phyloP scores from a whole-genome alignment of 805 yeast species.

The Schwanniomyces sp. region DNA sequence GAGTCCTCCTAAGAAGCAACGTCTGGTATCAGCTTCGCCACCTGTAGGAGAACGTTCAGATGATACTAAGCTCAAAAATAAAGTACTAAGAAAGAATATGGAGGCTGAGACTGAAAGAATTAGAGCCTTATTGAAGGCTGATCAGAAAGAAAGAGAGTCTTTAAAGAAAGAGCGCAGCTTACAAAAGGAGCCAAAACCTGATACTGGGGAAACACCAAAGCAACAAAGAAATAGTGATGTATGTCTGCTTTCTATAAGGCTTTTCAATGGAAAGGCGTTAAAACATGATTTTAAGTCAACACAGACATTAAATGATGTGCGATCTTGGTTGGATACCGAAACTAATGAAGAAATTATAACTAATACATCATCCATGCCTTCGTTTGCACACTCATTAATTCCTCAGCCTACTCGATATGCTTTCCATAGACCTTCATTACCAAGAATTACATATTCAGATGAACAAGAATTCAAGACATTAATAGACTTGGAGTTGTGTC shows the following conservation, averaged over 20 bases:
- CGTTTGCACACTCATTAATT: slow-evolving; percentile 50
- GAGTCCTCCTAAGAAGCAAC: slow-evolving; percentile 7
- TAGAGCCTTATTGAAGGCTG: slow-evolving; percentile 50
- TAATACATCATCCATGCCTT: slow-evolving; percentile 46
- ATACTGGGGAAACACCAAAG: neutral
- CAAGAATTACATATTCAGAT: slow-evolving; percentile 46
- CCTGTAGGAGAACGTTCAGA: neutral
- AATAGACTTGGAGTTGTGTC: slow-evolving; percentile 56
- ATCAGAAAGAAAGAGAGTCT: slow-evolving; percentile 45
- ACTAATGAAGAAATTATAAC: slow-evolving; percentile 36
- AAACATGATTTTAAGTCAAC: slow-evolving; percentile 48
- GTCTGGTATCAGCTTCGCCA: neutral
- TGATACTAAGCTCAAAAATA: neutral
- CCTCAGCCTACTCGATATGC: slow-evolving; percentile 55
- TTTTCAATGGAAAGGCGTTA: slow-evolving; percentile 65
- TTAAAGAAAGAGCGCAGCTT: slow-evolving; percentile 7
- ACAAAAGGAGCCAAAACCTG: neutral
- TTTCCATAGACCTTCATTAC: slow-evolving; percentile 40
- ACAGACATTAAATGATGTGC: slow-evolving; percentile 54
- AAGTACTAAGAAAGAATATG: neutral
- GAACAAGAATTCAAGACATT: slow-evolving; percentile 58
- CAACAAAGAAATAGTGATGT: slow-evolving; percentile 7
- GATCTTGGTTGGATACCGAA: slow-evolving; percentile 57
- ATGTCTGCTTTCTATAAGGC: slow-evolving; percentile 56
- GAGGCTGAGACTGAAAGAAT: slow-evolving; percentile 57